Conservation (phyloP, 164 flowering plant genomes). For the Tinospora cordifolia region DNA sequence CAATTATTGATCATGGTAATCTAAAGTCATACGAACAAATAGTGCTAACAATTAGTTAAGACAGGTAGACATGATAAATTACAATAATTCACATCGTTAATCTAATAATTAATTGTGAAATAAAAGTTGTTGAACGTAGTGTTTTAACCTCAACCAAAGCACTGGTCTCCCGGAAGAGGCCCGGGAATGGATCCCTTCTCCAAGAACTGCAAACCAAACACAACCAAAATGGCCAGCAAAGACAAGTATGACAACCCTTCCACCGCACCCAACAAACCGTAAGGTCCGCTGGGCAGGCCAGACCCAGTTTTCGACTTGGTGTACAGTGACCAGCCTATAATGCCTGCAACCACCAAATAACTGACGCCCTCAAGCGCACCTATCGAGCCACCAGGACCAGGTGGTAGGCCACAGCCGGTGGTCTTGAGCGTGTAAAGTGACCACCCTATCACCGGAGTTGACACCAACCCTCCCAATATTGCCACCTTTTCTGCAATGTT, state of each 20-base stretch:
- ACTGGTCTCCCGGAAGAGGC: constrained; percentile 74
- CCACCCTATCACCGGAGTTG: constrained; percentile 82
- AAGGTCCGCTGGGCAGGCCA: background rate
- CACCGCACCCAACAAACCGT: too few species aligned
- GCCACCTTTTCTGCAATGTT: constrained; percentile 41
- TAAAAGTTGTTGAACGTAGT: too few species aligned
- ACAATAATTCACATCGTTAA: too few species aligned
- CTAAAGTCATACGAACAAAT: too few species aligned
- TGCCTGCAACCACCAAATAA: background rate
- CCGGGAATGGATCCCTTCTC: constrained; percentile 81
- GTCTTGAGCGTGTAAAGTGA: constrained; percentile 96
- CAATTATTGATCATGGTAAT: too few species aligned
- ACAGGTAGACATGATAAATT: too few species aligned
- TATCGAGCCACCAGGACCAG: too few species aligned
- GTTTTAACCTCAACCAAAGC: constrained; percentile 72
- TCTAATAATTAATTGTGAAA: too few species aligned
- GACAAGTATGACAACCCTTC: background rate
- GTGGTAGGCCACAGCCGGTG: too few species aligned
- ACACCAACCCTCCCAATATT: constrained; percentile 60
- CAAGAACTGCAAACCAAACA: constrained; percentile 32
- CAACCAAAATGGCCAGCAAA: background rate
- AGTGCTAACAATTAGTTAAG: too few species aligned
- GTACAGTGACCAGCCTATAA: background rate
- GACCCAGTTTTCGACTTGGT: background rate
- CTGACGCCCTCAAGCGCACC: background rate